Evolutionary conservation across 2,329 filamentous ascomycete species (phyloP), one percentile per base, ranked within the genome.

Genomic region (Neoscytalidium dimidiatum): DNA sequence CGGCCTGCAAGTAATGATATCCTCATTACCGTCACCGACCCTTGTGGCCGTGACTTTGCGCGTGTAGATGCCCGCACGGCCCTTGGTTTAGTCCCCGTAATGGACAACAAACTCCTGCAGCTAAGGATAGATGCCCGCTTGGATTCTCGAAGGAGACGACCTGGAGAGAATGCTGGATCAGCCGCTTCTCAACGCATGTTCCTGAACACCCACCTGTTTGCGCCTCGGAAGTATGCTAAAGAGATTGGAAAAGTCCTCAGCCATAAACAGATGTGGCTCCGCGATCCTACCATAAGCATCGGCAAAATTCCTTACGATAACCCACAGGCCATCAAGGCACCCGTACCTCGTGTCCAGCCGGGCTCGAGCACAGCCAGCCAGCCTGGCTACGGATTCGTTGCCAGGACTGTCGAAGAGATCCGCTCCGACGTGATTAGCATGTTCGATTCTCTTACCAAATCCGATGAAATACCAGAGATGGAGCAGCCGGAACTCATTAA

Each of bases 361-460:
- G 48, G 46, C n/a, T 44, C 61, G 4, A 35, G 41, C 33, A 49
- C 13, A 13, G 26, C n/a, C 4, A 61, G n/a, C 11, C 51, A 64
- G 35, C 26, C 62, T 14, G 67, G 68, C 35, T 80, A 79, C 66
- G 72, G 35, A 19, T 51, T 52, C 31, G 67, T 78, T 62, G 77
- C 80, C 53, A 86, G 92, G 33, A 94, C 92, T 0, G 88, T 89
- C 0, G 94, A 98, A 71, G 93, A 98, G 77, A 90, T 97, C 66
- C 90, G 90, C 9, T 89, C 88, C 68, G 93, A 97, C 65, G 90
- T 97, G 23, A 86, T 92, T 75, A 88, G 88, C 46, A 92, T 98
- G 74, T 97, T 99, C 71, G 93, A 97, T 78, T 90, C 89, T 7
- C 86, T 97, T 43, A 86, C 89, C 28, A 89, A 89, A 70, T 88